Evolutionary conservation across 768 basidiomycete species (phyloP).

Genomic region (Pulveroboletus frians): DNA sequence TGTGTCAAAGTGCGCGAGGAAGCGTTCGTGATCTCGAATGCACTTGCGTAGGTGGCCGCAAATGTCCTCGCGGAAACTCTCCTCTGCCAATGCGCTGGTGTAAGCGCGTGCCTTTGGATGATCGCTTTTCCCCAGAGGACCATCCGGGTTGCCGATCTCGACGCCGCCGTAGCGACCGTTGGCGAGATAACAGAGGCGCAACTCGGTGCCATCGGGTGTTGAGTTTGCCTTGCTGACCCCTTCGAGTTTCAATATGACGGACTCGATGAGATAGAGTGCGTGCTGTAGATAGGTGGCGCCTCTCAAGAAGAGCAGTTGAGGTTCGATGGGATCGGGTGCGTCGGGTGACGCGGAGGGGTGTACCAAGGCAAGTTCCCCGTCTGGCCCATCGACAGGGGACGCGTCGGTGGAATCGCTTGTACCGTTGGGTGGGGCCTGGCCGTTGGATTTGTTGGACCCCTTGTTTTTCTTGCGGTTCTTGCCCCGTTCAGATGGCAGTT

Average conservation of each 20-base stretch:
- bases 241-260: slow-evolving; percentile 65
- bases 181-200: slow-evolving; percentile 71
- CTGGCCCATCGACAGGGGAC: slow-evolving; percentile 39
- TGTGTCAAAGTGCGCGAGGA: slow-evolving; percentile 77
- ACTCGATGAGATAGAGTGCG: slow-evolving; percentile 69
- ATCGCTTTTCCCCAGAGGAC: slow-evolving; percentile 58
- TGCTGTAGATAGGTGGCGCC: slow-evolving; percentile 82
- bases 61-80: slow-evolving; percentile 57
- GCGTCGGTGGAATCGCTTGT: slow-evolving; percentile 46
- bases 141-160: slow-evolving; percentile 76
- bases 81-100: slow-evolving; percentile 49
- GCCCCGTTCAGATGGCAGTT: slow-evolving; percentile 35
- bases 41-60: slow-evolving; percentile 60
- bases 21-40: slow-evolving; percentile 80
- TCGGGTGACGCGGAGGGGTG: slow-evolving; percentile 73
- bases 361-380: slow-evolving; percentile 47
- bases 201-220: slow-evolving; percentile 60
- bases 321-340: slow-evolving; percentile 84
- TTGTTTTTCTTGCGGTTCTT: slow-evolving; percentile 54
- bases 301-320: slow-evolving; percentile 76
- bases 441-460: slow-evolving; percentile 44
- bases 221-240: slow-evolving; percentile 54
- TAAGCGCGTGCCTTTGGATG: slow-evolving; percentile 65
- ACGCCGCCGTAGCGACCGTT: slow-evolving; percentile 79
- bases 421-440: slow-evolving; percentile 65